phyloP scores from a whole-genome alignment of 1,284 basidiomycete genomes.

The Marasmius oreades region DNA sequence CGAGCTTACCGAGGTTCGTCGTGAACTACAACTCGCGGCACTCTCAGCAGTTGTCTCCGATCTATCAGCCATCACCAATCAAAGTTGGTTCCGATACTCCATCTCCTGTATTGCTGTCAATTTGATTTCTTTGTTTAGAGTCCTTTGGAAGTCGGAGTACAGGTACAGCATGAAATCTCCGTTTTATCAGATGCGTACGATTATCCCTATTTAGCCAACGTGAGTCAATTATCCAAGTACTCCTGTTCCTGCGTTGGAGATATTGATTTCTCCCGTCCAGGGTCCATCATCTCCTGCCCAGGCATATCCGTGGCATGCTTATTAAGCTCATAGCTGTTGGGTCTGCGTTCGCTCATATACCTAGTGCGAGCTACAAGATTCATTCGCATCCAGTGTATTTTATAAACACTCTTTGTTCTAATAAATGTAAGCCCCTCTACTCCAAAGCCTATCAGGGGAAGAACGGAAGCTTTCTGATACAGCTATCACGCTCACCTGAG shows the following conservation, averaged over 20 bases:
- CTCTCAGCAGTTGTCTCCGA: not conserved
- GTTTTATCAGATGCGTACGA: not conserved
- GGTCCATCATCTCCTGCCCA: not conserved
- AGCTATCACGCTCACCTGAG: too few relatives aligned
- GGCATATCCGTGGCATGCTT: not conserved
- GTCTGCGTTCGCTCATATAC: too few relatives aligned
- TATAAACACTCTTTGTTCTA: too few relatives aligned
- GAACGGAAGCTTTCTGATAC: too few relatives aligned
- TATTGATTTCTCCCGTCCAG: not conserved
- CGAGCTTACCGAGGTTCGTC: not conserved
- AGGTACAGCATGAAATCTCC: not conserved
- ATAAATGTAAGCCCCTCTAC: too few relatives aligned
- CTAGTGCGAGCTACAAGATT: too few relatives aligned
- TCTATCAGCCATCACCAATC: not conserved
- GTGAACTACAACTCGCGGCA: not conserved
- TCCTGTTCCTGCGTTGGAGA: not conserved
- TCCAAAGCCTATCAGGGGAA: too few relatives aligned
- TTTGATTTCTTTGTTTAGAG: not conserved
- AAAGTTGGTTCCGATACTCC: not conserved
- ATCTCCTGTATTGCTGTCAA: not conserved
- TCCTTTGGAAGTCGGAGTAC: not conserved
- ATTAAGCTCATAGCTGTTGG: not conserved
- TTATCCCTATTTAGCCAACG: not conserved
- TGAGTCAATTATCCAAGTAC: not conserved
- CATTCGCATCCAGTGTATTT: too few relatives aligned